Evolutionary conservation across 352 stramenopile species (phyloP).

Genomic region (Pythium aristosporum): DNA sequence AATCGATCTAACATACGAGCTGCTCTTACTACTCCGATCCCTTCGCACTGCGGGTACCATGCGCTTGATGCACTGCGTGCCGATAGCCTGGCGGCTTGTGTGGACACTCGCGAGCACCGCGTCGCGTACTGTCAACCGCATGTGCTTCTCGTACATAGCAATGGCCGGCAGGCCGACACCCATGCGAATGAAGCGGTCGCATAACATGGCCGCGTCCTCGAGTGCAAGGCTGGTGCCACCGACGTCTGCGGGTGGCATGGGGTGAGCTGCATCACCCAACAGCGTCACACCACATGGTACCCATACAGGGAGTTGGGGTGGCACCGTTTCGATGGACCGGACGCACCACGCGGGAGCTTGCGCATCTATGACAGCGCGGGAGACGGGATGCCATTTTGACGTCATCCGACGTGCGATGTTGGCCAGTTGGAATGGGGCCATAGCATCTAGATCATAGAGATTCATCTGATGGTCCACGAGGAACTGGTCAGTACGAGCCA

Average conservation of each 20-base stretch:
- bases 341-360: conserved; percentile 43
- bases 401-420: conserved; percentile 50
- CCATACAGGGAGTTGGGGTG: conserved; percentile 46
- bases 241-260: conserved; percentile 39
- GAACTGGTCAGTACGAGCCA: conserved; percentile 47
- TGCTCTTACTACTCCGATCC: background rate
- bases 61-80: background rate
- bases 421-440: conserved; percentile 40
- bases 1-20: background rate
- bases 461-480: conserved; percentile 28
- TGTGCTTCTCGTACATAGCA: conserved; percentile 16
- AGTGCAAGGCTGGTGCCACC: conserved; percentile 55
- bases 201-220: conserved; percentile 40
- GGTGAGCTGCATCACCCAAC: conserved; percentile 58
- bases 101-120: conserved; percentile 2
- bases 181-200: conserved; percentile 39
- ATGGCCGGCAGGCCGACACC: conserved; percentile 43
- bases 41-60: background rate
- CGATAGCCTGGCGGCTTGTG: background rate
- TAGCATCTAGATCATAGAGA: conserved; percentile 39
- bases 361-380: conserved; percentile 43
- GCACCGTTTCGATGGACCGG: conserved; percentile 51
- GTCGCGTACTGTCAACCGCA: background rate
- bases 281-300: conserved; percentile 47
- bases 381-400: conserved; percentile 37